phyloP scores from a whole-genome alignment of 2,329 filamentous ascomycete species.

The Diaporthe sp. region DNA sequence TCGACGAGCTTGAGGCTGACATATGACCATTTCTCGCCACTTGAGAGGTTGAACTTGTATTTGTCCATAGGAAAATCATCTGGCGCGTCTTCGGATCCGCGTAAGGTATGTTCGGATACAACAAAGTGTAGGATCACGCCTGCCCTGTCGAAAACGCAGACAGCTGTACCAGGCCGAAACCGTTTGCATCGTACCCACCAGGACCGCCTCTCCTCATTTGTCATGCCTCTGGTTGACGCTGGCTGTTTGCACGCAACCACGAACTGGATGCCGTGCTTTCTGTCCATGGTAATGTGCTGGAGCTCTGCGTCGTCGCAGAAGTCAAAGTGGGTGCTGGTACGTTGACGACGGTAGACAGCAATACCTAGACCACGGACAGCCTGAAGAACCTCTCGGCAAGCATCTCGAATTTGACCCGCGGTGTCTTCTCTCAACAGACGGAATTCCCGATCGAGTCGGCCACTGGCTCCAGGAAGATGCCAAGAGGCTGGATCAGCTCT shows the following conservation, averaged over 20 bases:
- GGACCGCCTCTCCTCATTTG: constrained; percentile 52
- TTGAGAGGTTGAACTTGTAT: constrained; percentile 48
- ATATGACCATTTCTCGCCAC: constrained; percentile 49
- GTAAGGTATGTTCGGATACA: constrained; percentile 52
- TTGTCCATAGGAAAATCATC: neutral
- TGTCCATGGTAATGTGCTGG: constrained; percentile 52
- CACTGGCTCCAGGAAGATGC: constrained; percentile 58
- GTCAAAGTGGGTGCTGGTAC: constrained; percentile 51
- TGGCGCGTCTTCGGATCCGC: neutral
- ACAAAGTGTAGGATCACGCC: constrained; percentile 57
- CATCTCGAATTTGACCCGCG: constrained; percentile 65
- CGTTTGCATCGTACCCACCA: constrained; percentile 67
- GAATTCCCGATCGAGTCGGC: constrained; percentile 68
- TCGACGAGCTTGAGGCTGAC: constrained; percentile 51
- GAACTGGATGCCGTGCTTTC: constrained; percentile 59
- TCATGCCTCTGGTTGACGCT: constrained; percentile 43
- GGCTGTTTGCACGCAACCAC: constrained; percentile 62
- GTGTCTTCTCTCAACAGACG: constrained; percentile 69
- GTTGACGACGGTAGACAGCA: constrained; percentile 36
- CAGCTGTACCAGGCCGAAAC: constrained; percentile 63
- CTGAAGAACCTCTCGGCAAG: constrained; percentile 57
- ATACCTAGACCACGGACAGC: constrained; percentile 44
- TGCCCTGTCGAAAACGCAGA: constrained; percentile 61
- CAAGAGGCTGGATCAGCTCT: constrained; percentile 54
- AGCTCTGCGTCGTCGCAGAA: constrained; percentile 54